Conservation (phyloP, 2,329 filamentous ascomycete species). For the Myotisia sp. region DNA sequence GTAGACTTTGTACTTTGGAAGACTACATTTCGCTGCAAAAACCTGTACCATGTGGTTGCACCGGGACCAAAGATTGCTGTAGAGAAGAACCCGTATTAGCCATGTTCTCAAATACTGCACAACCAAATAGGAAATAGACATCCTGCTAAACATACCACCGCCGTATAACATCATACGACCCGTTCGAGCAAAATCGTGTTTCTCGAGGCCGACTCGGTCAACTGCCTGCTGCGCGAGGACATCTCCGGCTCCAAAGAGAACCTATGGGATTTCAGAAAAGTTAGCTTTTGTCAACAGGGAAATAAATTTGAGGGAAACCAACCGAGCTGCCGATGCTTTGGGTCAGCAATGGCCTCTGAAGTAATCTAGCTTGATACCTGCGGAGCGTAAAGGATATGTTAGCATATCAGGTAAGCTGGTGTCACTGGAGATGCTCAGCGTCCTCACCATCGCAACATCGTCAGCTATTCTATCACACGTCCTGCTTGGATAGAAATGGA, state of each 20-base stretch:
- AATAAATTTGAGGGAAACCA: conserved; percentile 12
- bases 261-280: conserved; percentile 26
- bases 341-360: conserved; percentile 70
- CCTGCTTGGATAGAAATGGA: too few relatives aligned
- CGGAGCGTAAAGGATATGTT: neutral
- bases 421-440: neutral
- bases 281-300: neutral
- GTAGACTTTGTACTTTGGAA: conserved; percentile 51
- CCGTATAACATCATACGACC: conserved; percentile 37
- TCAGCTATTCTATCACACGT: conserved; percentile 9
- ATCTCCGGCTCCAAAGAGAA: conserved; percentile 89
- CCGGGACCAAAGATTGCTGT: conserved; percentile 71
- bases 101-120: conserved; percentile 5
- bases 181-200: conserved; percentile 50
- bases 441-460: conserved; percentile 32
- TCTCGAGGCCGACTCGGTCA: conserved; percentile 61
- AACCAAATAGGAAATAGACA: neutral
- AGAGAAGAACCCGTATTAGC: neutral
- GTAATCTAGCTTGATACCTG: conserved; percentile 76
- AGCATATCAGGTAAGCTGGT: neutral
- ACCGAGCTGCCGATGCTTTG: conserved; percentile 77
- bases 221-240: conserved; percentile 80
- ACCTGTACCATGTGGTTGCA: conserved; percentile 72
- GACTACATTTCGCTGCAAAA: conserved; percentile 60
- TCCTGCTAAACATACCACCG: conserved; percentile 32